phyloP scores from a whole-genome alignment of 2,329 filamentous ascomycete genomes.

The Aspergillus niger region DNA sequence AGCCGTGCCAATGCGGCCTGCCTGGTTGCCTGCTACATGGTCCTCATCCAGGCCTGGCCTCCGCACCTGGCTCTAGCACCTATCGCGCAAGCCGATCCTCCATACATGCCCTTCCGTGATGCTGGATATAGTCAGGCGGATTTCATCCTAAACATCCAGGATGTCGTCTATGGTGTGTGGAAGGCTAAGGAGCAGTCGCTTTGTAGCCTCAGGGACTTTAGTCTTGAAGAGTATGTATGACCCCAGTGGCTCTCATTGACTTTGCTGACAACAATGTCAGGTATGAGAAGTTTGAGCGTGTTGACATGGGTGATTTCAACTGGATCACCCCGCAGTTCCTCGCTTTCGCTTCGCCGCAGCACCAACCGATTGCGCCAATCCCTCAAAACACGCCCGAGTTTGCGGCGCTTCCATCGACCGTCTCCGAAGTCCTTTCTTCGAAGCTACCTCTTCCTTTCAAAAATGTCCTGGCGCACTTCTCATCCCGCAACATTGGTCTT shows the following conservation, averaged over 20 bases:
- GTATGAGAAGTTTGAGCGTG: conserved; percentile 91
- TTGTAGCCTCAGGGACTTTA: conserved; percentile 89
- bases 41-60: conserved; percentile 95
- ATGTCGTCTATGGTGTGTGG: conserved; percentile 98
- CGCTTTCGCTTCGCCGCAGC: conserved; percentile 93
- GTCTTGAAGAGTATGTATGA: conserved; percentile 74
- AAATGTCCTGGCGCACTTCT: conserved; percentile 90
- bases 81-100: conserved; percentile 94
- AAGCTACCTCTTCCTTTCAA: conserved; percentile 85
- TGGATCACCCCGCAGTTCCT: conserved; percentile 96
- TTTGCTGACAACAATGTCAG: conserved; percentile 39
- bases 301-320: conserved; percentile 99
- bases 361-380: conserved; percentile 72
- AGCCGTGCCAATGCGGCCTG: conserved; percentile 91
- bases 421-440: conserved; percentile 71
- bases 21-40: conserved; percentile 97
- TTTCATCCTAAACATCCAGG: conserved; percentile 92
- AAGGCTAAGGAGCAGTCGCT: conserved; percentile 95
- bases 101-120: conserved; percentile 97
- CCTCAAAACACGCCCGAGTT: conserved; percentile 72
- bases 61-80: conserved; percentile 93
- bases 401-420: conserved; percentile 70
- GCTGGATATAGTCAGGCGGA: conserved; percentile 98
- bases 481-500: conserved; percentile 82
- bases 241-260: neutral